Conservation (phyloP, 306 rosid species). For the Luffa acutangula region DNA sequence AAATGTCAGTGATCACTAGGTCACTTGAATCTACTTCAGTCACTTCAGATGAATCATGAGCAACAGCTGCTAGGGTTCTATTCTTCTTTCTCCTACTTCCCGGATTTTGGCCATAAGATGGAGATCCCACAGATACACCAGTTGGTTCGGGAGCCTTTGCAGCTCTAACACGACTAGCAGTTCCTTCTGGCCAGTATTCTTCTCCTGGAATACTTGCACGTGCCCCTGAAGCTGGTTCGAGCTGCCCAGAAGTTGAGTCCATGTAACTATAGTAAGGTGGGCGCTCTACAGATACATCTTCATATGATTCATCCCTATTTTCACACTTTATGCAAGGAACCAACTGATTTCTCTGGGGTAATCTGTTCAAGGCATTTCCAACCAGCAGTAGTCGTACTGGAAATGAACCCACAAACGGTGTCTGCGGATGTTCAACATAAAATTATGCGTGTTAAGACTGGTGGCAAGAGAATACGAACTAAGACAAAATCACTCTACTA, state of each 20-base stretch:
- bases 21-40: conserved; percentile 30
- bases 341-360: conserved; percentile 26
- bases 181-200: conserved; percentile 96
- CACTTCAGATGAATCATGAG: conserved; percentile 21
- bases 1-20: conserved; percentile 22
- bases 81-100: conserved; percentile 92
- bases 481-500: not conserved
- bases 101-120: conserved; percentile 77
- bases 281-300: conserved; percentile 56
- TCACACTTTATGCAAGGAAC: conserved; percentile 54
- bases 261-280: conserved; percentile 73
- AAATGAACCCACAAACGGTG: conserved; percentile 45
- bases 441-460: conserved; percentile 15
- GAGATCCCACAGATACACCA: conserved; percentile 60
- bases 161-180: conserved; percentile 72
- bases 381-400: conserved; percentile 43
- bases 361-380: conserved; percentile 33
- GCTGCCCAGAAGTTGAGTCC: conserved; percentile 91
- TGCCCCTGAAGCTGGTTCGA: conserved; percentile 98
- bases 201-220: conserved; percentile 85
- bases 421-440: conserved; percentile 26
- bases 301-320: conserved; percentile 44
- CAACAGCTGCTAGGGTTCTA: conserved; percentile 35
- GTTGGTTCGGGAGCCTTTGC: conserved; percentile 76
- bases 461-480: not conserved